Evolutionary conservation across 176 grass and related monocot genomes (phyloP).

Genomic region (Otatea glauca): DNA sequence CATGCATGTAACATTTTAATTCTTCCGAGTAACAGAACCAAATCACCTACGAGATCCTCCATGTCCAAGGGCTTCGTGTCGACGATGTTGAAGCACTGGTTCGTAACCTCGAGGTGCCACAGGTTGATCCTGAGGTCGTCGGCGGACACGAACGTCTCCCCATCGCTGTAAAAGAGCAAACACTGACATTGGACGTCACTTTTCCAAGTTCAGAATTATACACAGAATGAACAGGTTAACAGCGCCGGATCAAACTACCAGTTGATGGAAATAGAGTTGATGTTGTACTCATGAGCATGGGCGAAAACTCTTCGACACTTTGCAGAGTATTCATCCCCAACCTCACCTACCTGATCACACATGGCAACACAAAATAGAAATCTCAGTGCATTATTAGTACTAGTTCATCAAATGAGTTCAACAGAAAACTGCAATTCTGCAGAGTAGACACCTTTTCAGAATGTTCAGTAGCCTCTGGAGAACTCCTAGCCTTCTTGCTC

Average conservation of each 20-base stretch:
- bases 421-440: background rate
- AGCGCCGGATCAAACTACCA: constrained; percentile 16
- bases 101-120: constrained; percentile 58
- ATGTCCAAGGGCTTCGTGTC: constrained; percentile 55
- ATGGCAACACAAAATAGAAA: background rate
- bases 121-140: constrained; percentile 69
- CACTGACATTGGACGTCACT: background rate
- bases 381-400: background rate
- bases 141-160: constrained; percentile 66
- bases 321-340: constrained; percentile 35
- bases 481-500: background rate
- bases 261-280: constrained; percentile 61
- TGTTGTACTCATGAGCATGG: constrained; percentile 53
- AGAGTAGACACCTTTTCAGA: background rate
- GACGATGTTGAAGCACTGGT: constrained; percentile 62
- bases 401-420: background rate
- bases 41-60: constrained; percentile 79
- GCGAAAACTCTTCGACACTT: constrained; percentile 54
- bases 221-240: background rate
- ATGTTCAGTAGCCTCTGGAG: background rate
- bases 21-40: background rate
- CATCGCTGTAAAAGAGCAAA: constrained; percentile 34
- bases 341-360: background rate
- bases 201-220: background rate
- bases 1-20: background rate